Evolutionary conservation across 148 eudicot genomes (phyloP).

Genomic region (Silene conica): DNA sequence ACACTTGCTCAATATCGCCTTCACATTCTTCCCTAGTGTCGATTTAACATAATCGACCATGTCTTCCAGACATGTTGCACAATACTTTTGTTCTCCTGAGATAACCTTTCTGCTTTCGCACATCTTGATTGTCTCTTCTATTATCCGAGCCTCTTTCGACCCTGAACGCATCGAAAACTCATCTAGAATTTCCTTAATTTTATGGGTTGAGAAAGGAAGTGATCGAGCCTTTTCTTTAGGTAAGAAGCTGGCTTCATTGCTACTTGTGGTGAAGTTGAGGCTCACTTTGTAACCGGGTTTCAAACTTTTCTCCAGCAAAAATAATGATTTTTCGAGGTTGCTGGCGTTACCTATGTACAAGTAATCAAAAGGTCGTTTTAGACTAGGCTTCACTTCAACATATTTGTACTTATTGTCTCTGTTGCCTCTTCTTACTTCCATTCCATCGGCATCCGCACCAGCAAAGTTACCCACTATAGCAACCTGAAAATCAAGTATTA

Average conservation of each 20-base stretch:
- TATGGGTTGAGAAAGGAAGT: conserved; percentile 22
- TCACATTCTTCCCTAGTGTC: conserved; percentile 28
- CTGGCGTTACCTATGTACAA: neutral
- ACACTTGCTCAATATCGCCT: conserved; percentile 20
- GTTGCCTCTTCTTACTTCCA: neutral
- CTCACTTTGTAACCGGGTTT: conserved; percentile 14
- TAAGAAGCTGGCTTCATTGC: conserved; percentile 25
- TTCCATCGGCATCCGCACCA: conserved; percentile 13
- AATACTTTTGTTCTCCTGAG: conserved; percentile 26
- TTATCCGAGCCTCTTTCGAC: conserved; percentile 23
- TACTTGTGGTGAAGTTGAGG: conserved; percentile 11
- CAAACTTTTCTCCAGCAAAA: conserved; percentile 33
- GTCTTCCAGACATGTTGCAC: conserved; percentile 33
- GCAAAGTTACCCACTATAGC: conserved; percentile 39
- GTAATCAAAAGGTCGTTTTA: neutral
- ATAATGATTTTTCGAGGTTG: conserved; percentile 19
- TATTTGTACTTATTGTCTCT: neutral
- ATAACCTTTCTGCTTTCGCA: conserved; percentile 26
- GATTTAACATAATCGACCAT: conserved; percentile 30
- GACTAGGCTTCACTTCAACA: neutral
- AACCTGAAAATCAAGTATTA: no score
- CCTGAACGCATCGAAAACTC: conserved; percentile 18
- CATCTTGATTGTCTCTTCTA: conserved; percentile 22
- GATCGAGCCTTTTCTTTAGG: conserved; percentile 19
- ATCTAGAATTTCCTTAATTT: conserved; percentile 17